Base-by-base conservation (phyloP, 805 yeast species). In the Candida patagonica region DNA sequence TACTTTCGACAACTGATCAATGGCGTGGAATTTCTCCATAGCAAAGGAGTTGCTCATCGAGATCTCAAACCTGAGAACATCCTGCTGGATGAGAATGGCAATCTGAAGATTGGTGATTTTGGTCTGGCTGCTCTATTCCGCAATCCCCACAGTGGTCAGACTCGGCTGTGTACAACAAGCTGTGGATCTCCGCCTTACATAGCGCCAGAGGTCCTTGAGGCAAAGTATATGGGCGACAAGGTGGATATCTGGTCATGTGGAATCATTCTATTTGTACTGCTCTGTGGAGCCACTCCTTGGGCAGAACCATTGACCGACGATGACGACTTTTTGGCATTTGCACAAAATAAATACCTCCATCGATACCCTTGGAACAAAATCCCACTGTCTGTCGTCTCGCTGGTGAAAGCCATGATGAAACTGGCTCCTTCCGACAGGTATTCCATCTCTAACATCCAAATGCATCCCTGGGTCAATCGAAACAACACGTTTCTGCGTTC, bases 391-490 rank as follows among this genome's bases (percentile, higher is more conserved):
- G 71, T 70, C 2, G 46, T 76, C 23, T 71, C 80, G 10, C 46
- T 80, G 12, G 48, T 80, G 35, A 59, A 79, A 37, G 68, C 73
- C 38, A 72, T 92, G 22, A 60, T 92, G 29, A 76, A 74, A 44
- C 78, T 78, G 43, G 78, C 76, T 41, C 94, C 96, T 0, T 69
- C 63, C 2, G 67, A 78, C 41, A 68, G 98, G 50, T 66, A 78
- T 41, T 57, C 72, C 0, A 63, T 92, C 40, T 57, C 60, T 4
- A 78, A 79, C n/a, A 79, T 88, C 2, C 68, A 72, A 32, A 57
- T 56, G 5, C 98, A 89, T 56, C 92, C 94, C 0, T 89, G 96
- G 96, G 80, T 89, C 1, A 46, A 63, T 10, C 75, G 74, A 49
- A 75, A 85, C 51, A 71, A 67, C 46, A 51, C 59, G 3, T 65